A percentile compares a stretch with the other conserved stretches of the same genome.
These are phyloP conservation scores for Craterostigma plantagineum DNA, from an alignment of 257 asterid species.

Conservation along the genomic window DNA sequence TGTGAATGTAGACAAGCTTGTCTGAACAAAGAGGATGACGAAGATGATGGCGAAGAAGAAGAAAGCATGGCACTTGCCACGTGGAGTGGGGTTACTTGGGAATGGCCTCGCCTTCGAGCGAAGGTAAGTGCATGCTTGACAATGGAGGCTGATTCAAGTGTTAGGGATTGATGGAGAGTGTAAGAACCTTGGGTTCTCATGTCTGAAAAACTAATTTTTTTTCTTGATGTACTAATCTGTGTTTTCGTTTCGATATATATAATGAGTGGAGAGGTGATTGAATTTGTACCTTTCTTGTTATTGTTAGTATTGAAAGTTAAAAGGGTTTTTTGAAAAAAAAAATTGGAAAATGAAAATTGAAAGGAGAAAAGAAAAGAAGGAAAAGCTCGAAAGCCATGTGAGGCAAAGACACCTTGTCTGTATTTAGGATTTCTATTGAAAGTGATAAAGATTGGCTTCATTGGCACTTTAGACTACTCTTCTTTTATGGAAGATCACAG, in stretches of 20 bases:
- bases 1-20: slow-evolving; percentile 73
- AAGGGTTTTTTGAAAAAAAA: slow-evolving; percentile 12
- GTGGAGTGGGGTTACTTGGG: slow-evolving; percentile 91
- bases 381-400: slow-evolving; percentile 75
- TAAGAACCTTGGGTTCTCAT: slow-evolving; percentile 75
- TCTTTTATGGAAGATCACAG: slow-evolving; percentile 24
- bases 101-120: slow-evolving; percentile 79
- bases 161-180: slow-evolving; percentile 74
- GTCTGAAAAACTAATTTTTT: too few species aligned
- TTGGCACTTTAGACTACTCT: slow-evolving; percentile 42
- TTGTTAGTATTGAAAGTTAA: slow-evolving; percentile 43
- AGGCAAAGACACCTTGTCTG: slow-evolving; percentile 83
- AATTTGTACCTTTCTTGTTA: slow-evolving; percentile 80
- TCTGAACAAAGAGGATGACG: slow-evolving; percentile 51
- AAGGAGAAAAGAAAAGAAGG: background rate
- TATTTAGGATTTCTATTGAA: slow-evolving; percentile 19
- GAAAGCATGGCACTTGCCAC: slow-evolving; percentile 77
- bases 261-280: slow-evolving; percentile 21
- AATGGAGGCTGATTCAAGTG: slow-evolving; percentile 45
- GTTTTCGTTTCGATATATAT: slow-evolving; percentile 7
- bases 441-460: slow-evolving; percentile 38
- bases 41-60: too few species aligned
- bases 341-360: slow-evolving; percentile 13
- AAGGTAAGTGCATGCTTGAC: slow-evolving; percentile 69
- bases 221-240: background rate